Evolutionary conservation across 768 basidiomycete species (phyloP), one percentile per base, ranked within the genome.

Genomic region (Mycena metata): DNA sequence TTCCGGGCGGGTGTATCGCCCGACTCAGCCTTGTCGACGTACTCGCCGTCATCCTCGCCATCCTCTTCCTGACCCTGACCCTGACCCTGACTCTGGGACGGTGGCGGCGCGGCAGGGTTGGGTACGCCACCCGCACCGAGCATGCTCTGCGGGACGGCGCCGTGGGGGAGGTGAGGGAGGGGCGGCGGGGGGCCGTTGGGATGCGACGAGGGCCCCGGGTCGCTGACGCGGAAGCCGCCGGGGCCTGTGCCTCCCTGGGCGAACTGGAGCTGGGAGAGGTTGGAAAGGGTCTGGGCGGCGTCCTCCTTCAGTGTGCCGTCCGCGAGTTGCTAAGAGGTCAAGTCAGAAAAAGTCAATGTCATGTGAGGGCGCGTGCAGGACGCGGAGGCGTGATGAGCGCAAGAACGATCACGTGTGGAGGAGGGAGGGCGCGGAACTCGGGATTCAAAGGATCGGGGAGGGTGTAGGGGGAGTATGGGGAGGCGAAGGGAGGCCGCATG

Each of bases 121-220:
- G 85, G 85, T 75, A 88, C 82, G 0, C 84, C 86, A 21, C 85
- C 85, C 1, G 74, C n/a, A 15, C 63, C 64, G 45, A 67, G 63
- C 52, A 70, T 64, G 63, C 65, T 67, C 30, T 30, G 30, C 30
- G 30, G 30, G 30, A 30, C 30, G 78, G 16, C 49, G 50, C 51
- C 47, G 75, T 78, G 9, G 70, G 77, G 0, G 85, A 85, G 39
- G 86, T n/a, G 35, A 15, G 30, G 49, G 11, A 16, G 85, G 67
- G 90, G 60, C 90, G 89, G 15, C 35, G 90, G 90, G 4, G 90
- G 90, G 0, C 90, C 90, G 7, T 88, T 86, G 6, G 89, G 90
- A 72, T 91, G 91, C 0, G 89, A 89, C 5, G 90, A 91, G n/a
- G 90, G 89, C 10, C 91, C 90, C 3, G 90, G 89, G 67, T 92